Base-by-base conservation (phyloP, 768 basidiomycete genomes). In the Boletus sp. region DNA sequence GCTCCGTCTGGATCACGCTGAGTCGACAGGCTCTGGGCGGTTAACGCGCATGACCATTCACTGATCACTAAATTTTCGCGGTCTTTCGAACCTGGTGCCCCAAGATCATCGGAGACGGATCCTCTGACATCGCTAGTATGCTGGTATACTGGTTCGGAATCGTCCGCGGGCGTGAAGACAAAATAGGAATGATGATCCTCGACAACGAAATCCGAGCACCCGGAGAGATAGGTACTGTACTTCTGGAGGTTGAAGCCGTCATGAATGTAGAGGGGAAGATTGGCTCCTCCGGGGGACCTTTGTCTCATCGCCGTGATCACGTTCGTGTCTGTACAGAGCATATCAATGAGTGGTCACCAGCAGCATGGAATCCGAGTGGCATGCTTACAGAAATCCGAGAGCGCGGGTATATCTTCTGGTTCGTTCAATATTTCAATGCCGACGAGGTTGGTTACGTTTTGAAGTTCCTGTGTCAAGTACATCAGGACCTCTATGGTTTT, bases 161-260 rank as follows among this genome's bases (percentile, higher is more conserved):
- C 69, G 61, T 90, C 88, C 2, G 74, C 63, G 2, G 79, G 70
- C 0, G 85, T 83, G 60, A 84, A 89, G 59, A 89, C 82, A 61
- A 86, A 82, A 75, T 90, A 84, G 41, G 85, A 83, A 62, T 91
- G 90, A 65, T 89, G 84, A 57, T 92, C 89, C 57, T 86, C 76
- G 6, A 90, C 81, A 24, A 87, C 77, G 57, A 89, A 91, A 60
- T 87, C 85, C 1, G 68, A 62, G 53, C 83, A 73, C 36, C 73
- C 69, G 3, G 79, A 75, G 5, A 85, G 73, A 60, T 74, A 88
- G 20, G 71, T 60, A 41, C 76, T 58, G 32, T 66, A 66, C 30
- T 67, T 54, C 12, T 60, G 41, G 36, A 67, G 77, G 60, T 89
- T 74, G 72, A 90, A 92, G 1, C 77, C 86, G 53, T 91, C 86